phyloP scores from a whole-genome alignment of 768 basidiomycete species.

The Tulasnella sp. region DNA sequence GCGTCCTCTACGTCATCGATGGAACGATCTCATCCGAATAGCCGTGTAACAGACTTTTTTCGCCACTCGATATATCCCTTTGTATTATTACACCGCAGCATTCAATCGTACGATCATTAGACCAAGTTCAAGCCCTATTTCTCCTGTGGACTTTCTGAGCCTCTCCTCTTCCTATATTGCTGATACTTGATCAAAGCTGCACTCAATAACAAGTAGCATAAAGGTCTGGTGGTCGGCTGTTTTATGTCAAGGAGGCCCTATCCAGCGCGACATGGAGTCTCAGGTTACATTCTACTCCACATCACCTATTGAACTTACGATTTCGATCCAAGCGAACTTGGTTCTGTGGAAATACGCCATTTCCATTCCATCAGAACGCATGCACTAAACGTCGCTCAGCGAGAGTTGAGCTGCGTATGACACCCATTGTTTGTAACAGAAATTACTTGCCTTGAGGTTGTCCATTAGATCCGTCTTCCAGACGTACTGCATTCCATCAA shows the following conservation, averaged over 20 bases:
- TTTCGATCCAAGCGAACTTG: conserved; percentile 10
- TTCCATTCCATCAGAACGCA: not conserved
- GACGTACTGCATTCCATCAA: conserved; percentile 11
- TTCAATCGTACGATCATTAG: too few relatives aligned
- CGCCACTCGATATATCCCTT: not conserved
- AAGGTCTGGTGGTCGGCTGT: not conserved
- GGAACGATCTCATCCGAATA: conserved; percentile 40
- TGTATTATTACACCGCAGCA: not conserved
- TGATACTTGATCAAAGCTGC: conserved; percentile 5
- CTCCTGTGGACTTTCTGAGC: not conserved
- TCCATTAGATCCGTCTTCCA: not conserved
- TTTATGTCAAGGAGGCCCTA: not conserved
- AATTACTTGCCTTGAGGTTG: conserved; percentile 4
- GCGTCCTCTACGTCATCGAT: conserved; percentile 56
- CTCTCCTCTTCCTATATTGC: conserved; percentile 9
- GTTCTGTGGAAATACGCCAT: not conserved
- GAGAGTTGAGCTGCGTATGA: not conserved
- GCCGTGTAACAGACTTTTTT: not conserved
- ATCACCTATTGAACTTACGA: not conserved
- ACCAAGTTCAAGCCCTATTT: not conserved
- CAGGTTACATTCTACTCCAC: not conserved
- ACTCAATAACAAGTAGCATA: not conserved
- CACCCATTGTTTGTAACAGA: too few relatives aligned
- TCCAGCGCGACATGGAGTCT: not conserved
- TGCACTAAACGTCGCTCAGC: not conserved